Evolutionary conservation across 192 early-diverging fungal species (phyloP).

Genomic region (Spizellomyces sp.): DNA sequence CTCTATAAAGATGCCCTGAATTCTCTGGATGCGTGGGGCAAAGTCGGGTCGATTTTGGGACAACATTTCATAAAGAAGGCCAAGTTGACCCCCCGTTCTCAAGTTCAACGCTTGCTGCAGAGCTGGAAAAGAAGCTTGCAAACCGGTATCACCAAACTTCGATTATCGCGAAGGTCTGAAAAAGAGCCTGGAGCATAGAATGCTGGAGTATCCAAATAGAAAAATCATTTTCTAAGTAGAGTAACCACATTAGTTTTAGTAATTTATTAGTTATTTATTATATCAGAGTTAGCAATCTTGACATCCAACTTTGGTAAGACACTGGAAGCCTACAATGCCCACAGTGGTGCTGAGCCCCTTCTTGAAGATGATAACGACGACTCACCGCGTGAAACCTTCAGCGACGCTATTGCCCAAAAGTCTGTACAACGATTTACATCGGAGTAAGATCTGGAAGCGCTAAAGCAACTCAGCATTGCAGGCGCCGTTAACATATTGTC

Average conservation of each 20-base stretch:
- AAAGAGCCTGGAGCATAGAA: too few relatives aligned
- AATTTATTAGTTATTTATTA: not conserved
- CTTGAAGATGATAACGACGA: not conserved
- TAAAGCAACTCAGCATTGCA: constrained; percentile 13
- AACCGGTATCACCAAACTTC: too few relatives aligned
- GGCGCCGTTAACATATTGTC: not conserved
- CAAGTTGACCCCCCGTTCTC: not conserved
- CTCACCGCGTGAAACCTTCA: not conserved
- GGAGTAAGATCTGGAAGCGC: constrained; percentile 3
- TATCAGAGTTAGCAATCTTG: not conserved
- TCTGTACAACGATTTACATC: constrained; percentile 2
- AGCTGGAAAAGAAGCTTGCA: too few relatives aligned
- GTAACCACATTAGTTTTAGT: not conserved
- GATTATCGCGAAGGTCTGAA: too few relatives aligned
- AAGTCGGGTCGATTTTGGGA: not conserved
- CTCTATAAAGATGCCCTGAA: not conserved
- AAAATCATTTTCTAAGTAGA: not conserved
- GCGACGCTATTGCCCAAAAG: not conserved
- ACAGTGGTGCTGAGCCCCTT: not conserved
- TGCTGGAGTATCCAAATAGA: not conserved
- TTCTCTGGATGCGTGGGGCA: not conserved
- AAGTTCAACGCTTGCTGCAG: not conserved
- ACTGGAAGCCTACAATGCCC: too few relatives aligned
- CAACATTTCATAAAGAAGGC: not conserved
- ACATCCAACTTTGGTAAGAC: too few relatives aligned